Conservation (phyloP, 2,329 filamentous ascomycete species). For the Colletotrichum liaoningense region DNA sequence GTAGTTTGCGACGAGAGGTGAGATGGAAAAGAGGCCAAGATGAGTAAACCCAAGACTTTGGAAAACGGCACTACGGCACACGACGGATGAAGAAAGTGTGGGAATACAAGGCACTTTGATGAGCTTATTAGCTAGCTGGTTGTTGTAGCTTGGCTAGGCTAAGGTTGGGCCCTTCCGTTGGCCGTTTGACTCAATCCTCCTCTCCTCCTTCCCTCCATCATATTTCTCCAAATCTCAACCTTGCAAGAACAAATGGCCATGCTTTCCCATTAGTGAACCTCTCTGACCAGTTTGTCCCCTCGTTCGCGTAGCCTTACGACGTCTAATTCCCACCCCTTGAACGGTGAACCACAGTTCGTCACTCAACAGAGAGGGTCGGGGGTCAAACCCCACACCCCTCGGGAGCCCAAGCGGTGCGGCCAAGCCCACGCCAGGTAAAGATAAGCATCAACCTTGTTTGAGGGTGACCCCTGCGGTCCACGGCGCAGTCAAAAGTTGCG, state of each 20-base stretch:
- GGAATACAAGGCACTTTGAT: slow-evolving; percentile 28
- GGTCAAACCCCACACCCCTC: slow-evolving; percentile 2
- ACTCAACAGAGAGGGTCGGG: neutral
- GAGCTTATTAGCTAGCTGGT: slow-evolving; percentile 17
- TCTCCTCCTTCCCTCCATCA: neutral
- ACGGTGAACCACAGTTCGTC: slow-evolving; percentile 26
- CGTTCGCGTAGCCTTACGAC: slow-evolving; percentile 34
- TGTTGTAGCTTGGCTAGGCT: slow-evolving; percentile 7
- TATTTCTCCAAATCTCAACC: neutral
- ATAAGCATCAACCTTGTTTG: slow-evolving; percentile 31
- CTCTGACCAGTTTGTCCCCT: neutral
- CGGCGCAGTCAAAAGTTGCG: slow-evolving; percentile 6
- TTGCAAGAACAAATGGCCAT: neutral
- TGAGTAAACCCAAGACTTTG: slow-evolving; percentile 20
- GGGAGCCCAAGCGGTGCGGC: slow-evolving; percentile 19
- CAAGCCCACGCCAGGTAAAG: slow-evolving; percentile 22
- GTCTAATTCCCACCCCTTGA: slow-evolving; percentile 2
- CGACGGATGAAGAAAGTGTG: neutral
- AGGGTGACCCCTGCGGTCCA: slow-evolving; percentile 2
- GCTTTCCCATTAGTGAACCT: slow-evolving; percentile 9
- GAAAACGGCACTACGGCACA: slow-evolving; percentile 21
- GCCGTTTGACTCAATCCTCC: slow-evolving; percentile 24
- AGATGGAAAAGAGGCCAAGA: neutral
- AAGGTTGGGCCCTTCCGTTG: neutral
- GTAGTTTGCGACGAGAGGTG: neutral